Conservation (phyloP, 805 yeast genomes). For the Wickerhamomyces sydowiorum region DNA sequence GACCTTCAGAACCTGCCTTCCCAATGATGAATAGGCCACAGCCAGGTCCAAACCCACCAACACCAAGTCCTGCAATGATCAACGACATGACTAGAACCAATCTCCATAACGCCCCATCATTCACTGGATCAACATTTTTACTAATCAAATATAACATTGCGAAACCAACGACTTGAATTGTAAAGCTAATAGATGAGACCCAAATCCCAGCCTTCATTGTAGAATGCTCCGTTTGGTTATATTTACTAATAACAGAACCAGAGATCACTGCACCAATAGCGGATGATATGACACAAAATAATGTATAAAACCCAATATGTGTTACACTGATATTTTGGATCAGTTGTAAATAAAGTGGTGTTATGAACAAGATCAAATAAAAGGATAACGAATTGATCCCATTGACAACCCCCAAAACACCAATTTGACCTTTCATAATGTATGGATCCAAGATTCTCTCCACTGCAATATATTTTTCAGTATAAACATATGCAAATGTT, state of each 20-base stretch:
- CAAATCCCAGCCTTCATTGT: constrained; percentile 19
- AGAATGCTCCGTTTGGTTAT: constrained; percentile 15
- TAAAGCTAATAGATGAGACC: constrained; percentile 10
- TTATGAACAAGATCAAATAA: constrained; percentile 29
- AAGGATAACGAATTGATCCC: constrained; percentile 31
- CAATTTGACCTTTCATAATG: constrained; percentile 32
- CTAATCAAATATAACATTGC: constrained; percentile 7
- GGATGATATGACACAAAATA: constrained; percentile 33
- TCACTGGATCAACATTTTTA: constrained; percentile 8
- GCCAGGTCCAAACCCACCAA: constrained; percentile 36
- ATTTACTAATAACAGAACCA: constrained; percentile 27
- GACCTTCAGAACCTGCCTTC: constrained; percentile 33
- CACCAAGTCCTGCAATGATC: constrained; percentile 29
- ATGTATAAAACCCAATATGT: constrained; percentile 33
- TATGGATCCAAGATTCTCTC: constrained; percentile 36
- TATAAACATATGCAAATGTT: constrained; percentile 19
- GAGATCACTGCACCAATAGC: constrained; percentile 34
- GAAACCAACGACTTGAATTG: constrained; percentile 15
- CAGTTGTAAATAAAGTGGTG: constrained; percentile 39
- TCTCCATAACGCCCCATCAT: constrained; percentile 13
- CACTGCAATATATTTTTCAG: constrained; percentile 31
- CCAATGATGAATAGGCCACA: constrained; percentile 34
- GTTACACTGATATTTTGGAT: constrained; percentile 33
- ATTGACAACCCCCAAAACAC: constrained; percentile 30
- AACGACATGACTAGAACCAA: constrained; percentile 22